Evolutionary conservation across 2,329 filamentous ascomycete species (phyloP).

Genomic region (Xylariaceae sp.): DNA sequence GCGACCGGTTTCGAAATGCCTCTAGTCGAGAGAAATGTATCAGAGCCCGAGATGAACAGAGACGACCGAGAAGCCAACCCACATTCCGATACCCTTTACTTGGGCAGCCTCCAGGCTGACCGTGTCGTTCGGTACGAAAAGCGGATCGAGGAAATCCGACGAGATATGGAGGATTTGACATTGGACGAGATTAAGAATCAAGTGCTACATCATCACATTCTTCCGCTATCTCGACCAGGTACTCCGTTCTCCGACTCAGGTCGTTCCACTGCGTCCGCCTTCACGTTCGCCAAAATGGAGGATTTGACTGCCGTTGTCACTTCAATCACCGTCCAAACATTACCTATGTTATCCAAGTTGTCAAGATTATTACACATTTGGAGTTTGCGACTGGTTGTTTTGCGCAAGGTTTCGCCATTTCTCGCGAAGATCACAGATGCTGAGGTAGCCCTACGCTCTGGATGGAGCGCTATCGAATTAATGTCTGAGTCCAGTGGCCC

Average conservation of each 20-base stretch:
- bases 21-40: slow-evolving; percentile 38
- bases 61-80: slow-evolving; percentile 27
- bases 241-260: slow-evolving; percentile 47
- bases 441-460: slow-evolving; percentile 60
- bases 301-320: slow-evolving; percentile 89
- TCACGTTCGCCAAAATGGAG: slow-evolving; percentile 67
- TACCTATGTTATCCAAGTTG: slow-evolving; percentile 75
- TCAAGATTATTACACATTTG: slow-evolving; percentile 71
- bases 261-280: slow-evolving; percentile 39
- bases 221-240: slow-evolving; percentile 52
- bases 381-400: slow-evolving; percentile 69
- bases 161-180: slow-evolving; percentile 64
- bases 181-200: slow-evolving; percentile 87
- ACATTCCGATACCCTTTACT: slow-evolving; percentile 44
- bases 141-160: slow-evolving; percentile 69
- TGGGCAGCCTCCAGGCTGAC: slow-evolving; percentile 64
- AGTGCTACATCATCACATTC: slow-evolving; percentile 75
- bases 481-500: slow-evolving; percentile 14
- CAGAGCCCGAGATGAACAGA: slow-evolving; percentile 22
- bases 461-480: slow-evolving; percentile 58
- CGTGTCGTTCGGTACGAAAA: slow-evolving; percentile 66
- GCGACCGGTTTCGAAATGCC: slow-evolving; percentile 54
- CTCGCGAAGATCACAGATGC: slow-evolving; percentile 62
- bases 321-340: slow-evolving; percentile 80
- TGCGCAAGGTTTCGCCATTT: slow-evolving; percentile 68